These are phyloP conservation scores for Phytopythium vexans DNA, from an alignment of 352 stramenopile species.

Conservation along the genomic window DNA sequence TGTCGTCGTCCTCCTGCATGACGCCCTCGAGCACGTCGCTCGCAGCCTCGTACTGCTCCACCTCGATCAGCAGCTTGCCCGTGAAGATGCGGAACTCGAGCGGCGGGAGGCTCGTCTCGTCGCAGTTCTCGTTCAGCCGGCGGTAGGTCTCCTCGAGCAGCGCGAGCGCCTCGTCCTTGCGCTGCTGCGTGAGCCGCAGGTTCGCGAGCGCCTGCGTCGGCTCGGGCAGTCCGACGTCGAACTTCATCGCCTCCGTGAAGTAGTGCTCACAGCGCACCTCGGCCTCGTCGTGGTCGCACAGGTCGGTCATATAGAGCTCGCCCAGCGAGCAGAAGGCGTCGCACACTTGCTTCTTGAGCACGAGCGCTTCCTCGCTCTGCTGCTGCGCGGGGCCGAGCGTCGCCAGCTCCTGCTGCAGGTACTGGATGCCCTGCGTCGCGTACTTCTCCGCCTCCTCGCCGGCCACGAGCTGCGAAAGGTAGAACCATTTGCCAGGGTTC, in stretches of 20 bases:
- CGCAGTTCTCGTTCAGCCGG: constrained; percentile 77
- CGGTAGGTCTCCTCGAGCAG: constrained; percentile 91
- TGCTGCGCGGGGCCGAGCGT: constrained; percentile 14
- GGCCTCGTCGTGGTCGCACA: constrained; percentile 92
- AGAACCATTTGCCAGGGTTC: constrained; percentile 85
- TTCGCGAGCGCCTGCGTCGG: constrained; percentile 94
- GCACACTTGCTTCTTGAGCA: constrained; percentile 90
- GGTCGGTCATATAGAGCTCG: constrained; percentile 98
- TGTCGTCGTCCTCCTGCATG: constrained; percentile 89
- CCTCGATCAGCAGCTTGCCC: constrained; percentile 85
- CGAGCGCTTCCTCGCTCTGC: constrained; percentile 40
- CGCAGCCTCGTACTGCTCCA: constrained; percentile 80
- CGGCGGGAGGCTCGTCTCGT: constrained; percentile 70
- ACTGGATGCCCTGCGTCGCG: constrained; percentile 64
- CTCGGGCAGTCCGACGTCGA: constrained; percentile 90
- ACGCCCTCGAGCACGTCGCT: constrained; percentile 82
- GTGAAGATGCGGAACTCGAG: constrained; percentile 83
- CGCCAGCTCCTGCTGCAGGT: constrained; percentile 59
- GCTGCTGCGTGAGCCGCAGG: constrained; percentile 92
- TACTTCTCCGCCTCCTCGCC: constrained; percentile 74
- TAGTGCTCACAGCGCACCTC: constrained; percentile 91
- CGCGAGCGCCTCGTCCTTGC: constrained; percentile 84
- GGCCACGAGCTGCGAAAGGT: constrained; percentile 72
- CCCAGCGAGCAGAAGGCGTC: constrained; percentile 93
- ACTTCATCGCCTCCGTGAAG: constrained; percentile 87